phyloP scores from a whole-genome alignment of 2,329 filamentous ascomycete genomes.

The Arthrobotrys megalospora region DNA sequence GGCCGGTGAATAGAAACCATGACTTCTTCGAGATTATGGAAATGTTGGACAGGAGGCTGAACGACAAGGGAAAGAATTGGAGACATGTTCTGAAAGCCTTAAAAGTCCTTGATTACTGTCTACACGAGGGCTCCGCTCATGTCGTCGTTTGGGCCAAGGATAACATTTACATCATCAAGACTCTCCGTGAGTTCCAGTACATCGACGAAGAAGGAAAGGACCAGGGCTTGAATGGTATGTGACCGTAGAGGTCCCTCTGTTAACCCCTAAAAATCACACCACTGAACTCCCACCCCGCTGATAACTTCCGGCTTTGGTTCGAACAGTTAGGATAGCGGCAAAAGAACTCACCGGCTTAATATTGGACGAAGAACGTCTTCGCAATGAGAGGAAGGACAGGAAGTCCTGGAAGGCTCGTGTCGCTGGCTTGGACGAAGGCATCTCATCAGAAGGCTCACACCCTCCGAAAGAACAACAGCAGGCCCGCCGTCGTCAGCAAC shows the following conservation, averaged over 20 bases:
- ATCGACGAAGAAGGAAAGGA: slow-evolving; percentile 95
- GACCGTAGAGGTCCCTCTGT: background rate
- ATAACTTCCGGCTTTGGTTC: slow-evolving; percentile 62
- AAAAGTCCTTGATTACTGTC: slow-evolving; percentile 97
- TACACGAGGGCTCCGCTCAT: slow-evolving; percentile 96
- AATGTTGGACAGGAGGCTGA: slow-evolving; percentile 98
- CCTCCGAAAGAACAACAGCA: slow-evolving; percentile 66
- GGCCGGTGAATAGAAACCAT: slow-evolving; percentile 76
- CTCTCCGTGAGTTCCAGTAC: slow-evolving; percentile 95
- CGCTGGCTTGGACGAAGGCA: slow-evolving; percentile 89
- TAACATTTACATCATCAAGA: slow-evolving; percentile 99
- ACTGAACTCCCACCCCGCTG: slow-evolving; percentile 55
- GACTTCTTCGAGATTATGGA: slow-evolving; percentile 99
- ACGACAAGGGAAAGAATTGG: slow-evolving; percentile 99
- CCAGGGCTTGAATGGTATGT: slow-evolving; percentile 93
- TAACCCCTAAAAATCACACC: slow-evolving; percentile 31
- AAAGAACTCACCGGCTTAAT: slow-evolving; percentile 95
- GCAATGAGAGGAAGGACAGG: slow-evolving; percentile 89
- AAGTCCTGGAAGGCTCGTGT: slow-evolving; percentile 98
- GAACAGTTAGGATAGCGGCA: slow-evolving; percentile 88
- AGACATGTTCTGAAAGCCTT: slow-evolving; percentile 96
- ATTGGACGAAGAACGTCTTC: slow-evolving; percentile 91
- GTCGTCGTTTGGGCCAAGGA: slow-evolving; percentile 98
- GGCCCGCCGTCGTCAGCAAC: slow-evolving; percentile 70
- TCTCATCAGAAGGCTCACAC: slow-evolving; percentile 67